phyloP scores from a whole-genome alignment of 208 protist genomes.

The Zelonia costaricensis region DNA sequence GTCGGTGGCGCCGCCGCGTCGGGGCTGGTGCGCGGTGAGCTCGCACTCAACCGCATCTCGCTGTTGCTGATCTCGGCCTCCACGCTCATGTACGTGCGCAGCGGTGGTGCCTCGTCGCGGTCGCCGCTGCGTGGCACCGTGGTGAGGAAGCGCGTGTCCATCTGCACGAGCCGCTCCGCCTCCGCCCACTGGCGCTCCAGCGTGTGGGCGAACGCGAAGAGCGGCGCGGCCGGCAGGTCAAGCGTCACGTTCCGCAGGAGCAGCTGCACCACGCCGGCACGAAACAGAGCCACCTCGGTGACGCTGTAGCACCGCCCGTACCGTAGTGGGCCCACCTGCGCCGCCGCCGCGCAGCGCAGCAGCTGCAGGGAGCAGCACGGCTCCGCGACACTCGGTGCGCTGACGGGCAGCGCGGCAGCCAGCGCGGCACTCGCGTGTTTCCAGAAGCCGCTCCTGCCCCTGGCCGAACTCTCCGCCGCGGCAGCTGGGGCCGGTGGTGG shows the following conservation, averaged over 20 bases:
- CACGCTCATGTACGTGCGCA: constrained; percentile 14
- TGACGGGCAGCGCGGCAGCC: no score
- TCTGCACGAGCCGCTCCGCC: background rate
- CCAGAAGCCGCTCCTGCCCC: background rate
- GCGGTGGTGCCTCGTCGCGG: background rate
- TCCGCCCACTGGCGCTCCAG: constrained; percentile 13
- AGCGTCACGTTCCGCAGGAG: constrained; percentile 2
- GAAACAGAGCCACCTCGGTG: constrained; percentile 13
- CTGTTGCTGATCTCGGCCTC: constrained; percentile 18
- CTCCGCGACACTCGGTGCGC: background rate
- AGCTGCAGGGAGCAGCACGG: constrained; percentile 7
- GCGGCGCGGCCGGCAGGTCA: constrained; percentile 5
- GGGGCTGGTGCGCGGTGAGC: no score
- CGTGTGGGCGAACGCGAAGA: constrained; percentile 15
- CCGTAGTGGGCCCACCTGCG: background rate
- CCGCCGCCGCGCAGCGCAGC: background rate
- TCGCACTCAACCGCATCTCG: background rate
- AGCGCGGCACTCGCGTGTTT: background rate
- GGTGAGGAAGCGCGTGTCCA: background rate
- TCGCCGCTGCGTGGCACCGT: background rate
- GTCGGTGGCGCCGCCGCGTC: background rate
- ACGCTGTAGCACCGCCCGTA: constrained; percentile 21
- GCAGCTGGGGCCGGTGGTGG: background rate
- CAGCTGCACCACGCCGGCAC: constrained; percentile 9
- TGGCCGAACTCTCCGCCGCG: background rate